These are phyloP conservation scores for Harringtonia aguacate DNA, from an alignment of 2,329 filamentous ascomycete species.

Conservation along the genomic window DNA sequence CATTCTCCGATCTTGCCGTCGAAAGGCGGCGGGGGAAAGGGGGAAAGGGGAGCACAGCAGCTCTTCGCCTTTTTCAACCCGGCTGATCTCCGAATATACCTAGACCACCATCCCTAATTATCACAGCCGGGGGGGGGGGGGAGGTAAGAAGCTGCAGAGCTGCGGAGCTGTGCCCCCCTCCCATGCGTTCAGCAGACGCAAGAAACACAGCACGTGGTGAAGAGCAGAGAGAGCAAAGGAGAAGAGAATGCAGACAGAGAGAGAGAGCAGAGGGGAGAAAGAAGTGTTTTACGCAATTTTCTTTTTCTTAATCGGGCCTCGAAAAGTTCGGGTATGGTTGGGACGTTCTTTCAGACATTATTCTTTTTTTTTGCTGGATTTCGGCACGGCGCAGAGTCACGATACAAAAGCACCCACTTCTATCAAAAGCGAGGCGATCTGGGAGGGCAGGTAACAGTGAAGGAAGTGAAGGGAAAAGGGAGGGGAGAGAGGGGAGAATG, in stretches of 20 bases:
- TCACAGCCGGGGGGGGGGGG: too few relatives aligned
- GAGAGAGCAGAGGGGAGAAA: neutral
- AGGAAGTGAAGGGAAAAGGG: neutral
- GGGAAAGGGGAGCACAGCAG: too few relatives aligned
- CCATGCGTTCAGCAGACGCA: too few relatives aligned
- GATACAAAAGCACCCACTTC: conserved; percentile 8
- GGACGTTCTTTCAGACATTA: conserved; percentile 1
- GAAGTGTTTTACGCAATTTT: neutral
- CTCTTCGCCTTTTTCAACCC: too few relatives aligned
- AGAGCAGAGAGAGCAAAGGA: too few relatives aligned
- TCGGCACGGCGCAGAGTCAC: conserved; percentile 10
- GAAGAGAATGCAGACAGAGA: neutral
- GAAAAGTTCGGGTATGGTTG: neutral
- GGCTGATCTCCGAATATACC: too few relatives aligned
- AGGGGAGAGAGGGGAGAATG: neutral
- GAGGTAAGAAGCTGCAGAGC: too few relatives aligned
- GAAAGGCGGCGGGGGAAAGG: too few relatives aligned
- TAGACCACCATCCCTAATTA: too few relatives aligned
- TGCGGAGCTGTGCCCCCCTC: too few relatives aligned
- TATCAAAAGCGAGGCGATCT: conserved; percentile 1
- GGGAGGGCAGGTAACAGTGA: neutral
- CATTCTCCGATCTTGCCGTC: too few relatives aligned
- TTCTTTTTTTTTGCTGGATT: conserved; percentile 7
- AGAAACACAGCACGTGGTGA: too few relatives aligned
- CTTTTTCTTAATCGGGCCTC: neutral